Percentiles rank a stretch among this genome's conserved stretches.
These are phyloP conservation scores for Myxozyma nipponensis DNA, from an alignment of 805 yeast species.

Conservation along the genomic window DNA sequence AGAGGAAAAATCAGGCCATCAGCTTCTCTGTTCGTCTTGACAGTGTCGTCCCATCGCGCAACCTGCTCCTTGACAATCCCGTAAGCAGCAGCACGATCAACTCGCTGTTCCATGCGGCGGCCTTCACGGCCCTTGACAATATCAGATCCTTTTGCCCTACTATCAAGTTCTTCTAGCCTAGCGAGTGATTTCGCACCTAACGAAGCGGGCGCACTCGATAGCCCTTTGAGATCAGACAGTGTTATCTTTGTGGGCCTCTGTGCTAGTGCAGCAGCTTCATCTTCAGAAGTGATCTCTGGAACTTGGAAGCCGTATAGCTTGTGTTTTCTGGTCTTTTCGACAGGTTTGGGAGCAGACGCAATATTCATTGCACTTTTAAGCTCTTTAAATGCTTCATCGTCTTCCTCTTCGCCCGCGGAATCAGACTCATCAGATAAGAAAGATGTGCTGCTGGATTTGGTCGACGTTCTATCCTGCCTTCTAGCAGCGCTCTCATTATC, in stretches of 20 bases:
- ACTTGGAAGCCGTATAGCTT: slow-evolving; percentile 1
- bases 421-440: not conserved
- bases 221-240: slow-evolving; percentile 56
- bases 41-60: slow-evolving; percentile 81
- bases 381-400: slow-evolving; percentile 51
- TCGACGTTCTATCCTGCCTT: too few species aligned
- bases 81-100: slow-evolving; percentile 86
- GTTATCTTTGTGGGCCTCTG: slow-evolving; percentile 39
- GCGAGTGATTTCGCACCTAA: slow-evolving; percentile 49
- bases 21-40: slow-evolving; percentile 72
- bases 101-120: slow-evolving; percentile 74
- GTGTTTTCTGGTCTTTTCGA: slow-evolving; percentile 7
- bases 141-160: slow-evolving; percentile 33
- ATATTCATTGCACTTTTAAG: slow-evolving; percentile 77
- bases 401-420: slow-evolving; percentile 32
- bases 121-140: slow-evolving; percentile 81
- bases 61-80: slow-evolving; percentile 84
- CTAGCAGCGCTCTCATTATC: too few species aligned
- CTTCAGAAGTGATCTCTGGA: slow-evolving; percentile 1
- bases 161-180: slow-evolving; percentile 42
- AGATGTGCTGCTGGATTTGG: not conserved
- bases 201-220: slow-evolving; percentile 59
- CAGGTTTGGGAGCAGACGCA: slow-evolving; percentile 61
- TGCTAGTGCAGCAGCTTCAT: slow-evolving; percentile 24
- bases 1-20: slow-evolving; percentile 80